Evolutionary conservation across 257 asterid species (phyloP), one percentile per base, ranked within the genome.

Genomic region (Fraxinus excelsior): DNA sequence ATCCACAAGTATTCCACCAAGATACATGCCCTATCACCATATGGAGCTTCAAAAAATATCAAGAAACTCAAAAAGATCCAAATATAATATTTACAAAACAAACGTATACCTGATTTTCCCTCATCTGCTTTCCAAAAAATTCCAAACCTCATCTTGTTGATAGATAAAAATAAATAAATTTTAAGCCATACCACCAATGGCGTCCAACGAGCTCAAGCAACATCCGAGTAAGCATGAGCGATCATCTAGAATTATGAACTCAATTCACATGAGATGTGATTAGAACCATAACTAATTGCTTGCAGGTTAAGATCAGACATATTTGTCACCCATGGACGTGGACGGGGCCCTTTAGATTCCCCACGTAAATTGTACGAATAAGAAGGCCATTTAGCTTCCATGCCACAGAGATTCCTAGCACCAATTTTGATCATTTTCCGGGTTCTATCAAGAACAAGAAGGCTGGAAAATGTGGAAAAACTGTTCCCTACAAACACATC

Each of bases 391-490:
- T 80, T 80, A 23, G 81, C 88, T 49, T 80, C 85, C 46, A 49
- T 42, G 51, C 89, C 94, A 79, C 99, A 94, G 31, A 58, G 67
- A n/a, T 85, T 73, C 2, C 40, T 7, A 31, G 53, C 80, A 64
- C 86, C 94, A 70, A 28, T 71, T 16, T 67, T 78, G 51, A 90
- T 88, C 92, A 90, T 88, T 51, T 84, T 88, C 44, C 87, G 94
- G 71, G 97, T 92, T 83, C 99, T 85, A 28, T 95, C 99, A 8
- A 95, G 95, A 82, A 95, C 99, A 1, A 95, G 71, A 11, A 95
- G 96, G 89, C 98, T 91, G 19, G 99, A 95, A 80, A 95, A 95
- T 13, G 99, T 95, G 25, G 99, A 95, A 82, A 87, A 92, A 78
- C 93, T 95, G 86, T 95, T 95, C 67, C 99, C 98, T 0, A 92